These are phyloP conservation scores for Mortierella sp. DNA, from an alignment of 371 early-diverging fungal species.

Conservation along the genomic window DNA sequence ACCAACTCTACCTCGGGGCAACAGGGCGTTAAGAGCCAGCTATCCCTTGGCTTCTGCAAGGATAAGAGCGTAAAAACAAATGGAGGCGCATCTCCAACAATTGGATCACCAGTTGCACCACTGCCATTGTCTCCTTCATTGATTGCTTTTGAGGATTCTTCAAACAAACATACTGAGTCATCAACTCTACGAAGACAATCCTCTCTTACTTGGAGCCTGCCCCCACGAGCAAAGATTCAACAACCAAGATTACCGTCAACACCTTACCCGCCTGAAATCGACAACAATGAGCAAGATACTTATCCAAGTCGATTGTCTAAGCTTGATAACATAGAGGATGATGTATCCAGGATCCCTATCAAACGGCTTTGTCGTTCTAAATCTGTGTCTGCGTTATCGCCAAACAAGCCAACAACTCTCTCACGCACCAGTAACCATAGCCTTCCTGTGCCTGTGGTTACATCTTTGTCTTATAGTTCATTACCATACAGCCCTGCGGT, in stretches of 20 bases:
- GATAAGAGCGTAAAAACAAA: background rate
- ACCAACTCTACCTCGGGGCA: background rate
- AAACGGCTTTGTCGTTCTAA: constrained; percentile 7
- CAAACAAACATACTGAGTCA: background rate
- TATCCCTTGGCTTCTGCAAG: constrained; percentile 13
- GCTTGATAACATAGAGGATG: background rate
- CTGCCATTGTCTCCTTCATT: no score
- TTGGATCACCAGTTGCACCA: background rate
- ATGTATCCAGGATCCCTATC: constrained; percentile 10
- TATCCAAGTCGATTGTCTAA: background rate
- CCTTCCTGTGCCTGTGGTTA: constrained; percentile 34
- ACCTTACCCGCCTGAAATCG: background rate
- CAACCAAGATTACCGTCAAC: background rate
- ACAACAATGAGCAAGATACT: background rate
- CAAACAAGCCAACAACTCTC: background rate
- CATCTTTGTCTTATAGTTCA: constrained; percentile 61
- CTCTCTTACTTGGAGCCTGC: constrained; percentile 6
- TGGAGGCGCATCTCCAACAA: background rate
- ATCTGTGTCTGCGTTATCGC: background rate
- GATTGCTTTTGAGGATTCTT: background rate
- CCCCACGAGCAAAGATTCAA: background rate
- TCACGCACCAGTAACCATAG: background rate
- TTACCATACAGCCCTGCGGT: constrained; percentile 71
- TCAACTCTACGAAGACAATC: background rate
- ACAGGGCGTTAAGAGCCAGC: constrained; percentile 11